A percentile compares a stretch with the other conserved stretches of the same genome.
Evolutionary conservation across 2,329 filamentous ascomycete genomes (phyloP).

Genomic region (Colletotrichum sojae): DNA sequence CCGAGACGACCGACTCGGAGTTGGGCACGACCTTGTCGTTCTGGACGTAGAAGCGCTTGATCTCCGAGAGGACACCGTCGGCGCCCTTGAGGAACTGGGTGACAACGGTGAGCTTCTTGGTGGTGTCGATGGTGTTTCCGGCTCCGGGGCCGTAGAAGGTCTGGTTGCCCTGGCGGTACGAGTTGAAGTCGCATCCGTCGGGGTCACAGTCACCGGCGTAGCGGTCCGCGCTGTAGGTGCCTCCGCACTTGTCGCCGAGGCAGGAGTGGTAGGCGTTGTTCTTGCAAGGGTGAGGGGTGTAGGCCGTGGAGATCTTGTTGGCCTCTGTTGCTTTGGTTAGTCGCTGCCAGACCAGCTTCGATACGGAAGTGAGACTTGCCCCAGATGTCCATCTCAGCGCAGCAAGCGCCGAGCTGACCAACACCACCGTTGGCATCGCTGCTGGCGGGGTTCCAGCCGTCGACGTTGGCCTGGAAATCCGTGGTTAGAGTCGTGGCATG

Average conservation of each 20-base stretch:
- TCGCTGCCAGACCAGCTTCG: neutral
- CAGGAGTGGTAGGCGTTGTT: conserved; percentile 65
- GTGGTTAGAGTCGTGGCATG: neutral
- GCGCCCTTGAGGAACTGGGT: conserved; percentile 71
- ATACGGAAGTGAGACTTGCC: conserved; percentile 43
- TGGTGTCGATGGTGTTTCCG: conserved; percentile 71
- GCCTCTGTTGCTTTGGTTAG: conserved; percentile 65
- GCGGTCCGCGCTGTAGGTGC: conserved; percentile 65
- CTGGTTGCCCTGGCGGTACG: conserved; percentile 75
- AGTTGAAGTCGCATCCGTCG: conserved; percentile 80
- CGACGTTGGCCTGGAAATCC: conserved; percentile 60
- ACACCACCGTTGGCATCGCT: conserved; percentile 69
- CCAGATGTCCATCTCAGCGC: conserved; percentile 74
- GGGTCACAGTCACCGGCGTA: conserved; percentile 76
- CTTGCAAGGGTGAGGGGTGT: conserved; percentile 76
- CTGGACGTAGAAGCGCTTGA: conserved; percentile 77
- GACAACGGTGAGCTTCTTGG: conserved; percentile 73
- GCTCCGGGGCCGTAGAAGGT: conserved; percentile 72
- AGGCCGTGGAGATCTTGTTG: conserved; percentile 74
- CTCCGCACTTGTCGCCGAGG: conserved; percentile 65
- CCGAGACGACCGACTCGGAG: conserved; percentile 56
- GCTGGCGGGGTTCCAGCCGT: conserved; percentile 64
- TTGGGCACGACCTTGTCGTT: conserved; percentile 72
- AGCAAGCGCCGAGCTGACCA: conserved; percentile 69
- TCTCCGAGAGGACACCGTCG: conserved; percentile 69